phyloP scores from a whole-genome alignment of 2,329 filamentous ascomycete genomes.

The Exophiala oligosperma region DNA sequence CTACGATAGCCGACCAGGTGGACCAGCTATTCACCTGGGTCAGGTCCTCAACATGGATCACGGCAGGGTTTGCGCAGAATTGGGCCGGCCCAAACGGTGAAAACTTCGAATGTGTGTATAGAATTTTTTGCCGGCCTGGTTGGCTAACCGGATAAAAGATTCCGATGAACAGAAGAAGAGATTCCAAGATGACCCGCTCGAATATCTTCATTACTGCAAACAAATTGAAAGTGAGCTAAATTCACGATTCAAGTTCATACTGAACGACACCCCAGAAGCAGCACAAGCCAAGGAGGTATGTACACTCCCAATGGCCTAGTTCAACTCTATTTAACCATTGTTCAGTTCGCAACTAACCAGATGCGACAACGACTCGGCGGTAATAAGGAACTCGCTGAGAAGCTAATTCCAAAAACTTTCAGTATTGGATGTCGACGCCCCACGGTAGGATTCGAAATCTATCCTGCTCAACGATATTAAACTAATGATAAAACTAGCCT shows the following conservation, averaged over 20 bases:
- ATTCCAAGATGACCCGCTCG: constrained; percentile 16
- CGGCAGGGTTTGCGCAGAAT: constrained; percentile 25
- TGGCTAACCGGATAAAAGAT: constrained; percentile 30
- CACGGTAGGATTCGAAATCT: constrained; percentile 32
- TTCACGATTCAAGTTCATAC: constrained; percentile 54
- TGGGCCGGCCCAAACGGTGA: constrained; percentile 28
- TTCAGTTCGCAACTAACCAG: background rate
- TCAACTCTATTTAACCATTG: too few species aligned
- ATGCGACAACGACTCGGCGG: constrained; percentile 29
- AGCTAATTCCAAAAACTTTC: constrained; percentile 47
- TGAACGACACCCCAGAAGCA: constrained; percentile 50
- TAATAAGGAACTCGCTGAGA: constrained; percentile 40
- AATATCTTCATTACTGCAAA: constrained; percentile 45
- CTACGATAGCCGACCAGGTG: constrained; percentile 41
- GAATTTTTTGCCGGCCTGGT: constrained; percentile 30
- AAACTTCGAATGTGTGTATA: constrained; percentile 25
- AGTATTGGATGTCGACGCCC: constrained; percentile 43
- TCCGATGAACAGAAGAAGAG: constrained; percentile 22
- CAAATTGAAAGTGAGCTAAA: constrained; percentile 53
- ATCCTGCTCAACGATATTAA: background rate
- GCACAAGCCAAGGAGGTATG: constrained; percentile 35
- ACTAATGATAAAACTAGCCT: constrained; percentile 5
- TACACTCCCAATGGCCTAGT: background rate
- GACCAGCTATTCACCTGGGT: constrained; percentile 33
- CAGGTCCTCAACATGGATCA: constrained; percentile 35